A percentile compares a stretch with the other conserved stretches of the same genome.
Conservation (phyloP, 148 eudicot species). For the Heliosperma pusillum region DNA sequence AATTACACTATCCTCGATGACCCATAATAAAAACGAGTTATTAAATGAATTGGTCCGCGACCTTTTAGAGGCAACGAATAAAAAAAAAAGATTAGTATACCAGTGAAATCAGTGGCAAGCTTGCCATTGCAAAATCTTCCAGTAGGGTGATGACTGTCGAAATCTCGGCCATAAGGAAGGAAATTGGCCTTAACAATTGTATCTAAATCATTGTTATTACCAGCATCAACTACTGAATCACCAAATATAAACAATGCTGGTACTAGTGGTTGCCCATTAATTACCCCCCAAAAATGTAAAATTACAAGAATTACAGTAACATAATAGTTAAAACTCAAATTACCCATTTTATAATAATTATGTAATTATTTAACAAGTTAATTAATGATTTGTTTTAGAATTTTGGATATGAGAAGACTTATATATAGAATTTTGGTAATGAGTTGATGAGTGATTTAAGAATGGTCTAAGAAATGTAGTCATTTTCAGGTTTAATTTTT, state of each 20-base stretch:
- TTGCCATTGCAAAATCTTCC: slow-evolving; percentile 97
- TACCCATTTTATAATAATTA: slow-evolving; percentile 31
- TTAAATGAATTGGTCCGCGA: too few species aligned
- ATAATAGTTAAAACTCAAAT: not conserved
- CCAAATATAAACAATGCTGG: slow-evolving; percentile 91
- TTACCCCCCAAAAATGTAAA: slow-evolving; percentile 13
- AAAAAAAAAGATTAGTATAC: too few species aligned
- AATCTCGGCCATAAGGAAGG: slow-evolving; percentile 92
- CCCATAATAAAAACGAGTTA: too few species aligned
- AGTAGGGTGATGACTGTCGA: slow-evolving; percentile 47
- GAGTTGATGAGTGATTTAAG: not conserved
- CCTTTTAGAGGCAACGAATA: too few species aligned
- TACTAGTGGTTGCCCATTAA: slow-evolving; percentile 60
- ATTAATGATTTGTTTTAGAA: slow-evolving; percentile 9
- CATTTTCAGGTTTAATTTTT: slow-evolving; percentile 10
- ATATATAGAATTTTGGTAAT: slow-evolving; percentile 2
- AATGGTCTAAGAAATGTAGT: slow-evolving; percentile 5
- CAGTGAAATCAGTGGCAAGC: slow-evolving; percentile 85
- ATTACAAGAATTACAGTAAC: not conserved
- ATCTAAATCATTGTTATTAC: slow-evolving; percentile 70
- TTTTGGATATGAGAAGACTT: not conserved
- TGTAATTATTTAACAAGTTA: not conserved
- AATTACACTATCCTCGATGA: too few species aligned
- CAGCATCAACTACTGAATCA: slow-evolving; percentile 77
- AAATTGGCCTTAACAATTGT: slow-evolving; percentile 78